Percentiles rank a stretch among this genome's conserved stretches.
Conservation (phyloP, 2,329 filamentous ascomycete genomes). For the Samsoniella hepiali region DNA sequence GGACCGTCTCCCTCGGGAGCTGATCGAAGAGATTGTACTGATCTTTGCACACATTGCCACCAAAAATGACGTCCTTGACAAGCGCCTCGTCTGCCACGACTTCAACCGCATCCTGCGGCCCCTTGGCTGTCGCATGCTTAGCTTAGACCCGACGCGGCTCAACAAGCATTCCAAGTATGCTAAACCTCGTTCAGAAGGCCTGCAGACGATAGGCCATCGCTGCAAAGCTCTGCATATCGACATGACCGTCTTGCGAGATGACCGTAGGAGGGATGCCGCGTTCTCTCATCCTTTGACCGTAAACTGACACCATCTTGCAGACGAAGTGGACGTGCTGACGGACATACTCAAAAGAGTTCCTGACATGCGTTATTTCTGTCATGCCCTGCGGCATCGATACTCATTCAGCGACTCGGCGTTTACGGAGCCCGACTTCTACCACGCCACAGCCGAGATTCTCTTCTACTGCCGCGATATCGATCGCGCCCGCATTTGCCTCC, state of each 20-base stretch:
- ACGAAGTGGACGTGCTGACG: conserved; percentile 47
- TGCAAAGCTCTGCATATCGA: conserved; percentile 50
- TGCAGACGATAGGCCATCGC: conserved; percentile 45
- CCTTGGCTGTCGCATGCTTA: conserved; percentile 44
- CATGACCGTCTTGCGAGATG: conserved; percentile 51
- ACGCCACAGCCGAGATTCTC: conserved; percentile 40
- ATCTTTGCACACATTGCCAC: conserved; percentile 39
- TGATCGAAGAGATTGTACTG: conserved; percentile 45
- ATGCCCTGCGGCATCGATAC: conserved; percentile 42
- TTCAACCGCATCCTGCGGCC: conserved; percentile 48
- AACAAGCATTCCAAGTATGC: conserved; percentile 33
- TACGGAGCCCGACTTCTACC: conserved; percentile 46
- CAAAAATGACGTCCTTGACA: conserved; percentile 43
- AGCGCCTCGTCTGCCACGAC: conserved; percentile 48
- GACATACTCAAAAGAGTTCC: conserved; percentile 45
- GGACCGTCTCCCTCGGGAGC: conserved; percentile 47
- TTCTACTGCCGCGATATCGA: conserved; percentile 43
- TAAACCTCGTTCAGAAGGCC: conserved; percentile 37
- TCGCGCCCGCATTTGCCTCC: conserved; percentile 48
- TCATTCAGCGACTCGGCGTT: conserved; percentile 49
- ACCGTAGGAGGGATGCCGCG: conserved; percentile 35
- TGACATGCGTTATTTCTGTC: conserved; percentile 44
- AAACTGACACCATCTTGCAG: conserved; percentile 28
- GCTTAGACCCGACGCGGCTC: conserved; percentile 49
- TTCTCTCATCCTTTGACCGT: background rate